Conservation (phyloP, 2,329 filamentous ascomycete species). For the Xylariomycetidae sp. region DNA sequence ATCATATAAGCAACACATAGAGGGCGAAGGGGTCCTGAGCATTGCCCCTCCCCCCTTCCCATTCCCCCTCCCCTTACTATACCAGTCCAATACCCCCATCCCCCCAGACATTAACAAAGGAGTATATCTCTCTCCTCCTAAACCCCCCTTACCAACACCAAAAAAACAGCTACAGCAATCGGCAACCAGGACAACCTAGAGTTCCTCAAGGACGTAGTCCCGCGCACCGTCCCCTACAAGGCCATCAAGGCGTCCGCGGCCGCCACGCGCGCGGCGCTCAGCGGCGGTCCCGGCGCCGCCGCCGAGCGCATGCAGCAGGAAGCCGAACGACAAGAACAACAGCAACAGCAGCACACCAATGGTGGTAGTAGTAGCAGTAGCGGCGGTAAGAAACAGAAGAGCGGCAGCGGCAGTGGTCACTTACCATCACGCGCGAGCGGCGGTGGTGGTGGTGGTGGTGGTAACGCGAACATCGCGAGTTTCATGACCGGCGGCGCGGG, state of each 20-base stretch:
- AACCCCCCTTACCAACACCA: conserved; percentile 6
- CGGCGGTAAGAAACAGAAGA: conserved; percentile 36
- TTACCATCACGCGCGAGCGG: conserved; percentile 13
- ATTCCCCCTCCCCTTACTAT: background rate
- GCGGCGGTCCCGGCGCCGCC: conserved; percentile 25
- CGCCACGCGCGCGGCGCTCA: conserved; percentile 44
- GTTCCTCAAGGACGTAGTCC: conserved; percentile 87
- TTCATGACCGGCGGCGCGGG: conserved; percentile 26
- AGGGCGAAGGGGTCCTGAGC: no score
- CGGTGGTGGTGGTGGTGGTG: conserved; percentile 15
- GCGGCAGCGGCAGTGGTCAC: conserved; percentile 8
- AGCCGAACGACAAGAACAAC: no score
- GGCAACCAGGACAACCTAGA: conserved; percentile 89
- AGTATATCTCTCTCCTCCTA: no score
- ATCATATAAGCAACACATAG: no score
- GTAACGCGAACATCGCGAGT: conserved; percentile 16
- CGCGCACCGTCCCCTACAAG: conserved; percentile 77
- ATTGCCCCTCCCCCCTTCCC: background rate
- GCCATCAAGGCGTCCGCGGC: conserved; percentile 64
- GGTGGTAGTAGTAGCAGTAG: no score
- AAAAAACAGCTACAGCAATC: conserved; percentile 67
- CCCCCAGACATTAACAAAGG: no score
- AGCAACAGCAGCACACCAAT: no score
- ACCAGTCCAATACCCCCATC: no score
- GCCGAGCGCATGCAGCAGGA: no score